Base-by-base conservation (phyloP, 805 yeast genomes). In the Debaryomyces maramus region DNA sequence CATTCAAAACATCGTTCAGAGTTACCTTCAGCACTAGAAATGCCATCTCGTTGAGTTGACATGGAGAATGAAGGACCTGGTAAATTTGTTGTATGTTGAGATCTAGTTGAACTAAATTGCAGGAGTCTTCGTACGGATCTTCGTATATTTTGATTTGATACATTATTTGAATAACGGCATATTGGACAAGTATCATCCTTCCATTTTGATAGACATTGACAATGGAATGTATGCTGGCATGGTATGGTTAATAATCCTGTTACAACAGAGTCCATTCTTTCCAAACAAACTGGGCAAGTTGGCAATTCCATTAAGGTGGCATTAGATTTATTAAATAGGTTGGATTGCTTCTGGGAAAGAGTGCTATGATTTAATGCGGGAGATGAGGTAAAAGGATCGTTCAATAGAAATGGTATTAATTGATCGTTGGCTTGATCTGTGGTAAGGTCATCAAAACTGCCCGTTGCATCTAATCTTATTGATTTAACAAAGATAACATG, bases 211-310 rank as follows among this genome's bases (percentile, higher is more conserved):
- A 89, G 68, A 56, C 97, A 90, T 50, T 78, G 85, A 50, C 96
- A 89, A 59, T 89, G 97, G 60, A 88, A 89, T 0, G 96, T 87
- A 57, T 89, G 97, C 56, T 88, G 96, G 47, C 97, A 90, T 2
- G 93, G 89, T 23, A 87, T 89, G 0, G 97, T 90, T 5, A 88
- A 64, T 8, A 89, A 67, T 0, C 97, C 97, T 0, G 95, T 81
- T 3, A 85, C 69, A 16, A 77, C 78, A 1, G 89, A 71, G 55
- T 89, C 97, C 83, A 89, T 81, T 44, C 95, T 69, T 52, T 89
- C 97, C 13, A 89, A 66, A 55, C 97, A 89, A 0, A 89, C 97
- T 0, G 97, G 97, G 55, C 97, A 89, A 0, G 93, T 85, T 0
- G 97, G 96, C 21, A 89, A 68, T 57, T 89, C 97, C 6, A 73